Evolutionary conservation across 352 stramenopile genomes (phyloP).

Genomic region (Aphanomyces euteiches): DNA sequence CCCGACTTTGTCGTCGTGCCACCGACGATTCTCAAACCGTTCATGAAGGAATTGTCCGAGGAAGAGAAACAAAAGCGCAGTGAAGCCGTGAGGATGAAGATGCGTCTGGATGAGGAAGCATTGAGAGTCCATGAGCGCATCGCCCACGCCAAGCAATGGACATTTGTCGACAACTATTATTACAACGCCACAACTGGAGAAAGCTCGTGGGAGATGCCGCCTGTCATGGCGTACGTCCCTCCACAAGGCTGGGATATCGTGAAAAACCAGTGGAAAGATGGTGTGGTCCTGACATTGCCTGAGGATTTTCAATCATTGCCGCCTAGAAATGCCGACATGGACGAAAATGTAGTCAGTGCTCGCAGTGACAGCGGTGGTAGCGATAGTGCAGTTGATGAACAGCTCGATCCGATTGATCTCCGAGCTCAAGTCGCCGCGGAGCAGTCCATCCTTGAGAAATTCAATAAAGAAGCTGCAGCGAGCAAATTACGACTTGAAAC

Average conservation of each 20-base stretch:
- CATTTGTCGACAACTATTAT: constrained; percentile 50
- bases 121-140: constrained; percentile 46
- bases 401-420: constrained; percentile 44
- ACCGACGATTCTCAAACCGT: constrained; percentile 48
- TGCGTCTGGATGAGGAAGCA: constrained; percentile 43
- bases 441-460: constrained; percentile 34
- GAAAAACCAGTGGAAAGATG: constrained; percentile 25
- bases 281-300: constrained; percentile 18
- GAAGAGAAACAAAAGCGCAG: constrained; percentile 37
- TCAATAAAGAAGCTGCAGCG: constrained; percentile 41
- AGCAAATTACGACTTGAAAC: constrained; percentile 42
- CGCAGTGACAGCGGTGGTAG: constrained; percentile 1
- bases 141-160: constrained; percentile 49
- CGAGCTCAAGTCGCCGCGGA: constrained; percentile 46
- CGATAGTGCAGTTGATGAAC: constrained; percentile 30
- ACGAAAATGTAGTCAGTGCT: not conserved
- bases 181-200: constrained; percentile 51
- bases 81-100: constrained; percentile 33
- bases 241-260: constrained; percentile 49
- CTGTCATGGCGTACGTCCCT: constrained; percentile 56
- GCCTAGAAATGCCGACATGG: not conserved
- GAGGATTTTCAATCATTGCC: not conserved
- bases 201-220: constrained; percentile 52
- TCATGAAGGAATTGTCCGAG: constrained; percentile 26
- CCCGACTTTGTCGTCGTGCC: constrained; percentile 49